phyloP scores from a whole-genome alignment of 2,329 filamentous ascomycete genomes.

The Cryphonectria naterciae region DNA sequence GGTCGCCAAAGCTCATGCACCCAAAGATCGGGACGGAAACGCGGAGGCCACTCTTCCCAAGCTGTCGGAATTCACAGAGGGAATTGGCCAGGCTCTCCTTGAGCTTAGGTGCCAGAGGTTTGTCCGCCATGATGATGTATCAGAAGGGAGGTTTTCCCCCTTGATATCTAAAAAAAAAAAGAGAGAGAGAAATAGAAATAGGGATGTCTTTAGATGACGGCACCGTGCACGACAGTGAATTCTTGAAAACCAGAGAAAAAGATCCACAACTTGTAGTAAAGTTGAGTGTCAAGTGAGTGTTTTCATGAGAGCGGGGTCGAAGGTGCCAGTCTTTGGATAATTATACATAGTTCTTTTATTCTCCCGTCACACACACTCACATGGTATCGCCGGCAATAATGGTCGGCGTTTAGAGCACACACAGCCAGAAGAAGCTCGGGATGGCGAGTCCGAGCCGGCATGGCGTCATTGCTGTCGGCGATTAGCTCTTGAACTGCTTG shows the following conservation, averaged over 20 bases:
- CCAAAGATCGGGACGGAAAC: slow-evolving; percentile 68
- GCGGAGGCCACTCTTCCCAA: slow-evolving; percentile 65
- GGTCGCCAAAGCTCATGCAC: slow-evolving; percentile 64
- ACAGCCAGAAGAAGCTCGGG: not conserved
- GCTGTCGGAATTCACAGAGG: slow-evolving; percentile 47
- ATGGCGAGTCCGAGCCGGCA: not conserved
- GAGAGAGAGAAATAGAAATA: not conserved
- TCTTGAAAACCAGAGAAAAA: not conserved
- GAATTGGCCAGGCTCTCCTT: slow-evolving; percentile 36
- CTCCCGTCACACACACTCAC: not conserved
- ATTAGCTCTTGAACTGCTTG: not conserved
- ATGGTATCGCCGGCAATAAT: not conserved
- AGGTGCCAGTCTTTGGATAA: too few relatives aligned
- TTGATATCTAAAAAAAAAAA: too few relatives aligned
- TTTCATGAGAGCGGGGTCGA: not conserved
- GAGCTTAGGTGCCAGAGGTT: slow-evolving; percentile 12
- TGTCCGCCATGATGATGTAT: slow-evolving; percentile 9
- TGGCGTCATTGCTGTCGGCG: not conserved
- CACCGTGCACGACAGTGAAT: too few relatives aligned
- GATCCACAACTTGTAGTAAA: not conserved
- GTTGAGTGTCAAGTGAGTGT: not conserved
- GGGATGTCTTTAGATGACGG: not conserved
- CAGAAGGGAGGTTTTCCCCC: not conserved
- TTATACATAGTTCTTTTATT: not conserved
- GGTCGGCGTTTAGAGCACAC: not conserved